phyloP scores from a whole-genome alignment of 345 rosid genomes.

The Salix purpurea region DNA sequence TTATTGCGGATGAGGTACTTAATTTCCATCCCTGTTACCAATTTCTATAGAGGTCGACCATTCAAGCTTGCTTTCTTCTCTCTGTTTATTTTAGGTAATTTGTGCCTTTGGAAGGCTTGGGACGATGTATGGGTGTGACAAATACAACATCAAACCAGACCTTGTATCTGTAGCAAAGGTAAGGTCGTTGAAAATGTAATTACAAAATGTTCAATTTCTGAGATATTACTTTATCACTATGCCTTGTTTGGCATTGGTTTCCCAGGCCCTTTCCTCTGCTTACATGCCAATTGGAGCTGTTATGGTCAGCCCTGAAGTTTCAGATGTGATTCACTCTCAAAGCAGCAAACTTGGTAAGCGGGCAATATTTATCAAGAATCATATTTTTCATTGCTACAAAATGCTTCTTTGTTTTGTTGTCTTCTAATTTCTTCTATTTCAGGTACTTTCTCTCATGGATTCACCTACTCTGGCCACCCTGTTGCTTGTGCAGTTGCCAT shows the following conservation, averaged over 20 bases:
- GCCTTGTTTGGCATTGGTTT: conserved; percentile 3
- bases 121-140: conserved; percentile 88
- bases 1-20: conserved; percentile 90
- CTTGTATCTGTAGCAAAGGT: conserved; percentile 91
- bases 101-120: conserved; percentile 99
- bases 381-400: background rate
- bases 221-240: background rate
- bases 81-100: conserved; percentile 53
- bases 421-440: conserved; percentile 14
- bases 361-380: background rate
- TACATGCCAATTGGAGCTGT: conserved; percentile 96
- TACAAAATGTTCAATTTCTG: background rate
- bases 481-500: conserved; percentile 88
- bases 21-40: background rate
- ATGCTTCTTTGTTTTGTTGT: background rate
- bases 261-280: conserved; percentile 87
- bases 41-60: background rate
- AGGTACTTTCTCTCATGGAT: conserved; percentile 92
- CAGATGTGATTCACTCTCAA: conserved; percentile 85
- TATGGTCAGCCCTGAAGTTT: conserved; percentile 72
- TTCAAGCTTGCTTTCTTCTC: conserved; percentile 5
- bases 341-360: conserved; percentile 88
- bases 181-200: conserved; percentile 12
- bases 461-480: conserved; percentile 95
- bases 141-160: conserved; percentile 85